A percentile compares a stretch with the other conserved stretches of the same genome.
phyloP scores from a whole-genome alignment of 2,329 filamentous ascomycete genomes.

The Alternaria novae-zelandiae region DNA sequence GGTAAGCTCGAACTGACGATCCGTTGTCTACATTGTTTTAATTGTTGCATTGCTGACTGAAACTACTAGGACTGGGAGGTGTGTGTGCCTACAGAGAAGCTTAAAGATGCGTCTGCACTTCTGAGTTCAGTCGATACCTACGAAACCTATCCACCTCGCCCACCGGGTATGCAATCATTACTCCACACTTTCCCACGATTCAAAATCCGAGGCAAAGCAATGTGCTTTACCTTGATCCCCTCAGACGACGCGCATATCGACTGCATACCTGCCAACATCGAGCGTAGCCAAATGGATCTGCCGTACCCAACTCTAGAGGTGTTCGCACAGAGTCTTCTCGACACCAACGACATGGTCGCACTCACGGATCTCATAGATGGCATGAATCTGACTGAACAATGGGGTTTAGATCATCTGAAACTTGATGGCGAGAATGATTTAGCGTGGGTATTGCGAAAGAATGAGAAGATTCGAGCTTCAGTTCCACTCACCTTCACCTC shows the following conservation, averaged over 20 bases:
- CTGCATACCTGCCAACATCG: background rate
- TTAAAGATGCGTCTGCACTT: background rate
- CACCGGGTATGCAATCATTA: accelerated
- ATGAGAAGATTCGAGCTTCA: background rate
- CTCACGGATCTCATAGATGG: background rate
- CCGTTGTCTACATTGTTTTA: background rate
- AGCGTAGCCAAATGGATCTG: background rate
- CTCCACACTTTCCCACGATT: background rate
- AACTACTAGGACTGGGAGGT: background rate
- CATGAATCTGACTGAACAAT: background rate
- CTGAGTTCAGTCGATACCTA: background rate
- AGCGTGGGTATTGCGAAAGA: background rate
- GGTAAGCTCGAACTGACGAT: background rate
- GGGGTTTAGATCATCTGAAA: background rate
- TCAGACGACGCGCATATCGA: background rate
- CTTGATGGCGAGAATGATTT: background rate
- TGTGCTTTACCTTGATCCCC: background rate
- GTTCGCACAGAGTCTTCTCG: background rate
- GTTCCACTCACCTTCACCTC: background rate
- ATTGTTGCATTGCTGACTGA: background rate
- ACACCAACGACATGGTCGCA: background rate
- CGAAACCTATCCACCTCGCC: background rate
- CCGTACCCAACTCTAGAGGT: background rate
- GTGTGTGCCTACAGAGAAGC: background rate
- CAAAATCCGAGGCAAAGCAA: background rate